Percentiles rank a stretch among this genome's conserved stretches.
Conservation (phyloP, 2,329 filamentous ascomycete species). For the Aureobasidium sp. region DNA sequence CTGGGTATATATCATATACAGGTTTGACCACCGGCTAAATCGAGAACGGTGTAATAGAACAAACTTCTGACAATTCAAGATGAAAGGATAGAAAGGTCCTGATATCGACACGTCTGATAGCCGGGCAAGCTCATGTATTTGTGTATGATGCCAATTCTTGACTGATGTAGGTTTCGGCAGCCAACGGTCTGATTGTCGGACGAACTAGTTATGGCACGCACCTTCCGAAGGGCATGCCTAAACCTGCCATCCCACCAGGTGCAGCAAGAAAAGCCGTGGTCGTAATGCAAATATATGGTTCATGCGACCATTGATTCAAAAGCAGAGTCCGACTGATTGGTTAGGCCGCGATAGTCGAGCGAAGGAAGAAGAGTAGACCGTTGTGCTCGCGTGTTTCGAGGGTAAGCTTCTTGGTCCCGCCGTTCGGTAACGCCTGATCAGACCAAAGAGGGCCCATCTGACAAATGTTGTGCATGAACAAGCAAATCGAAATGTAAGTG, state of each 20-base stretch:
- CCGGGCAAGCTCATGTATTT: constrained; percentile 7
- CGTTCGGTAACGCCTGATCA: constrained; percentile 2
- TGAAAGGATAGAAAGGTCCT: neutral
- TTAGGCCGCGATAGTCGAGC: neutral
- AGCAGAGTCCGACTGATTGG: neutral
- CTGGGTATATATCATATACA: neutral
- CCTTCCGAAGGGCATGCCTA: neutral
- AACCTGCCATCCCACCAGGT: neutral
- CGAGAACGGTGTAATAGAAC: neutral
- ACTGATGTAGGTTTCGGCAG: constrained; percentile 9
- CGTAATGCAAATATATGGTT: neutral
- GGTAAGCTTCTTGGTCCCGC: neutral
- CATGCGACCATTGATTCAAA: neutral
- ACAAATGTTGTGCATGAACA: constrained; percentile 12
- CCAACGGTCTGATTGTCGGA: constrained; percentile 5
- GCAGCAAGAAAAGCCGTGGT: neutral
- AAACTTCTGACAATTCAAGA: constrained; percentile 6
- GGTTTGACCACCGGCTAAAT: neutral
- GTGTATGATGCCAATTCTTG: neutral
- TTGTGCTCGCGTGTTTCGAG: constrained; percentile 2
- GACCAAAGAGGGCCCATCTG: neutral
- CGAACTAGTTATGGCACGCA: neutral
- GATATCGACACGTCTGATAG: neutral
- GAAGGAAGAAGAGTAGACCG: neutral
- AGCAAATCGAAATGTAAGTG: constrained; percentile 1